These are phyloP conservation scores for Cercospora sp. DNA, from an alignment of 2,329 filamentous ascomycete species.

Conservation along the genomic window DNA sequence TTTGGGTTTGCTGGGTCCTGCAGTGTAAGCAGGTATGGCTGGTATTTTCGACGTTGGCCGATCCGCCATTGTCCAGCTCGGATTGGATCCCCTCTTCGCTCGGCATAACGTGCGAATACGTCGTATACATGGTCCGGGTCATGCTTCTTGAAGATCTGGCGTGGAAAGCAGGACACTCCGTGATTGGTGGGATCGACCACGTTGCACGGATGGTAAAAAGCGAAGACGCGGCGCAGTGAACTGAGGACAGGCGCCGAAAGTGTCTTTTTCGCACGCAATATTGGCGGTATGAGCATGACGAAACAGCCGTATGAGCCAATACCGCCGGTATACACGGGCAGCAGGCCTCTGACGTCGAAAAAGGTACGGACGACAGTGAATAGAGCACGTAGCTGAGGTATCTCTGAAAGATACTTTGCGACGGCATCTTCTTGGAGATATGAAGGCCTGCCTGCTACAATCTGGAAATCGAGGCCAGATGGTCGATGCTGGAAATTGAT, in stretches of 20 bases:
- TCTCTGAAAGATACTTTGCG: constrained; percentile 50
- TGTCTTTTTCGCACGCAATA: constrained; percentile 34
- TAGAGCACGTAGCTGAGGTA: constrained; percentile 51
- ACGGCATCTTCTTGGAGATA: constrained; percentile 46
- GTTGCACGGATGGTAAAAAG: constrained; percentile 46
- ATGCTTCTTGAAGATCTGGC: constrained; percentile 43
- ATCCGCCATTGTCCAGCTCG: constrained; percentile 42
- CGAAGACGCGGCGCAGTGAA: constrained; percentile 52
- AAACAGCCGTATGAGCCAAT: constrained; percentile 57
- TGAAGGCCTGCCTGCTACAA: constrained; percentile 51
- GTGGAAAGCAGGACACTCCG: constrained; percentile 43
- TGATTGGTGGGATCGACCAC: constrained; percentile 1
- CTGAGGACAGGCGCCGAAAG: constrained; percentile 30
- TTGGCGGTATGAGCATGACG: constrained; percentile 58
- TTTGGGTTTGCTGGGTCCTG: constrained; percentile 60
- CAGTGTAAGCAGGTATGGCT: constrained; percentile 51
- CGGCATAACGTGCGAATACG: constrained; percentile 19
- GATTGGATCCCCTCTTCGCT: constrained; percentile 24
- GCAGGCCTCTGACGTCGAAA: constrained; percentile 53
- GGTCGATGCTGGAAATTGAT: constrained; percentile 46
- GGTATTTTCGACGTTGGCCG: constrained; percentile 37
- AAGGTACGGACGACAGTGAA: constrained; percentile 54
- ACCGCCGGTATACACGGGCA: constrained; percentile 51
- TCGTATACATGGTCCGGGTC: constrained; percentile 2
- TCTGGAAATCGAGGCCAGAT: constrained; percentile 54